Conservation (phyloP, 148 eudicot genomes). For the Rheum nobile region DNA sequence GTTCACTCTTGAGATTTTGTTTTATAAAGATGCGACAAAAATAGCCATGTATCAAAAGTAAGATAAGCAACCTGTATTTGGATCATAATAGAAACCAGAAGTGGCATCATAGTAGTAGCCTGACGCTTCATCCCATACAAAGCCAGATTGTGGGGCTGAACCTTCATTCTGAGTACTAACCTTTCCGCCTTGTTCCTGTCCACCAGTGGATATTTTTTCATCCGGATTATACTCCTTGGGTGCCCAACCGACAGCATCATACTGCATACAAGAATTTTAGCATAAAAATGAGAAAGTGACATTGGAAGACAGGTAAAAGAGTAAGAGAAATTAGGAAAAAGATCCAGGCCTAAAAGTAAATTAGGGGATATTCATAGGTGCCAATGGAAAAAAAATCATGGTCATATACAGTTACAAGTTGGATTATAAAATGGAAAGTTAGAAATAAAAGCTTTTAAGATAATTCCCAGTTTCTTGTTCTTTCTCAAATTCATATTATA, state of each 20-base stretch:
- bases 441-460: not conserved
- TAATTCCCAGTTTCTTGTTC: not conserved
- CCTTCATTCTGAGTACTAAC: slow-evolving; percentile 36
- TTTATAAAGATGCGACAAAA: not conserved
- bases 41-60: not conserved
- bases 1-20: not conserved
- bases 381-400: not conserved
- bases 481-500: not conserved
- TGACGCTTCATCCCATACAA: slow-evolving; percentile 98
- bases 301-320: not conserved
- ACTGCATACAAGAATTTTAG: slow-evolving; percentile 23
- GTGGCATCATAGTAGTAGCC: slow-evolving; percentile 95
- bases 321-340: not conserved
- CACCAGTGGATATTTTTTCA: slow-evolving; percentile 46
- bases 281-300: not conserved
- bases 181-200: slow-evolving; percentile 42
- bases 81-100: slow-evolving; percentile 95
- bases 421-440: not conserved
- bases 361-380: not conserved
- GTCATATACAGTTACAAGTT: not conserved
- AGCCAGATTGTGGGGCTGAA: slow-evolving; percentile 87
- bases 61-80: slow-evolving; percentile 53
- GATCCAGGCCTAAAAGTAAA: not conserved
- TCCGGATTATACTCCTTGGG: slow-evolving; percentile 97
- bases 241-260: slow-evolving; percentile 96